phyloP scores from a whole-genome alignment of 2,329 filamentous ascomycete species.

The Aspergillus versicolor region DNA sequence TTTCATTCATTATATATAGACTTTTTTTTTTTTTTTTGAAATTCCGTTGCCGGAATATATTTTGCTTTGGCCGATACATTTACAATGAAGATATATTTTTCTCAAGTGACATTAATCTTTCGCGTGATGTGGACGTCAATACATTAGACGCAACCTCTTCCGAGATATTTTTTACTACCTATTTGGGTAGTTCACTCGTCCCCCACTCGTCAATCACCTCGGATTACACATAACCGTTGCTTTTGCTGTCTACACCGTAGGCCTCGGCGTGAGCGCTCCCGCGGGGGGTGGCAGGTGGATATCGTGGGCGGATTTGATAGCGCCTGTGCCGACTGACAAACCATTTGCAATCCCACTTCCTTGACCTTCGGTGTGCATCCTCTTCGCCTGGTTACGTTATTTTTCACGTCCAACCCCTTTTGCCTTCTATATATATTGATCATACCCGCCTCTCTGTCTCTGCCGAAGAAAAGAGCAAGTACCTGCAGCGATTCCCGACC shows the following conservation, averaged over 20 bases:
- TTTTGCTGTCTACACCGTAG: too few relatives aligned
- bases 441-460: not conserved
- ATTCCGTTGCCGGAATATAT: not conserved
- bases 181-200: too few relatives aligned
- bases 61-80: not conserved
- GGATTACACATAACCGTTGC: too few relatives aligned
- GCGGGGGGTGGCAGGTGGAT: too few relatives aligned
- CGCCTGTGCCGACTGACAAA: constrained; percentile 15
- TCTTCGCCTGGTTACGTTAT: not conserved
- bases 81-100: too few relatives aligned
- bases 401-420: not conserved
- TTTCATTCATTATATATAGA: constrained; percentile 4
- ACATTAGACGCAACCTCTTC: too few relatives aligned
- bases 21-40: not conserved
- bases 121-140: too few relatives aligned
- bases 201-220: too few relatives aligned
- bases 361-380: constrained; percentile 6
- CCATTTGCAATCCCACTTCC: constrained; percentile 18
- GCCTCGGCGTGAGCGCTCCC: too few relatives aligned
- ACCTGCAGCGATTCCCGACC: not conserved
- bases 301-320: too few relatives aligned
- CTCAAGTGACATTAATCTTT: too few relatives aligned
- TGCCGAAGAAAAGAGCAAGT: not conserved
- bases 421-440: not conserved
- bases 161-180: too few relatives aligned